Evolutionary conservation across 2,329 filamentous ascomycete species (phyloP).

Genomic region (Alternaria sp.): DNA sequence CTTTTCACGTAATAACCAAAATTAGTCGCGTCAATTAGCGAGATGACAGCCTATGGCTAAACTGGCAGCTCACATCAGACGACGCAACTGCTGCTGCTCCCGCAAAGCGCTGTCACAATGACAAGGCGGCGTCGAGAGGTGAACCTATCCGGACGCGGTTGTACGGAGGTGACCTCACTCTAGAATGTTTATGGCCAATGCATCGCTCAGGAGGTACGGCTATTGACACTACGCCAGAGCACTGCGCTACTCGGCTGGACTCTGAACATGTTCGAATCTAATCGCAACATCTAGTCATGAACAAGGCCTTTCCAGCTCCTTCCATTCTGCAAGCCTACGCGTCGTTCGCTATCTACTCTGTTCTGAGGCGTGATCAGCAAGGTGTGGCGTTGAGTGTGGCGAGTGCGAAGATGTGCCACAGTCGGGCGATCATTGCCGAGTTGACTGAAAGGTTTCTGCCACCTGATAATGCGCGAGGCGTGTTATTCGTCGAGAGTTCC

Average conservation of each 20-base stretch:
- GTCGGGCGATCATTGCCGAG: constrained; percentile 24
- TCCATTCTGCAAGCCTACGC: constrained; percentile 29
- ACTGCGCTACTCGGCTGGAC: constrained; percentile 1
- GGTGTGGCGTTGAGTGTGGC: constrained; percentile 11
- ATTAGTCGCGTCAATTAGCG: constrained; percentile 14
- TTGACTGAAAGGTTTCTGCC: constrained; percentile 23
- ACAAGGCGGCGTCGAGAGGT: constrained; percentile 15
- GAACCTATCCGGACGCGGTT: constrained; percentile 14
- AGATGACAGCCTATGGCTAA: constrained; percentile 16
- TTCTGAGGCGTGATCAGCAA: constrained; percentile 5
- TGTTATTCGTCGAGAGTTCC: constrained; percentile 25
- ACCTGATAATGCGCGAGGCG: constrained; percentile 37
- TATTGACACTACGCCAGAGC: constrained; percentile 2
- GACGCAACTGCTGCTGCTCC: background rate
- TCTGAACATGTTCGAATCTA: constrained; percentile 8
- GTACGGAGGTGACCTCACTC: constrained; percentile 21
- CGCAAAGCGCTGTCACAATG: constrained; percentile 9
- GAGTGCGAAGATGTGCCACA: constrained; percentile 25
- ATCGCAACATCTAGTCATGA: constrained; percentile 13
- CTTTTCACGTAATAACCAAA: constrained; percentile 13
- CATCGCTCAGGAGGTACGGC: constrained; percentile 16
- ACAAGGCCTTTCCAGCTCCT: constrained; percentile 4
- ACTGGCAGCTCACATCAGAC: constrained; percentile 14
- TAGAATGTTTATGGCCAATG: constrained; percentile 21
- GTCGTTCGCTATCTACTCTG: constrained; percentile 17